phyloP scores from a whole-genome alignment of 768 basidiomycete species.

The Leccinum rimulosum region DNA sequence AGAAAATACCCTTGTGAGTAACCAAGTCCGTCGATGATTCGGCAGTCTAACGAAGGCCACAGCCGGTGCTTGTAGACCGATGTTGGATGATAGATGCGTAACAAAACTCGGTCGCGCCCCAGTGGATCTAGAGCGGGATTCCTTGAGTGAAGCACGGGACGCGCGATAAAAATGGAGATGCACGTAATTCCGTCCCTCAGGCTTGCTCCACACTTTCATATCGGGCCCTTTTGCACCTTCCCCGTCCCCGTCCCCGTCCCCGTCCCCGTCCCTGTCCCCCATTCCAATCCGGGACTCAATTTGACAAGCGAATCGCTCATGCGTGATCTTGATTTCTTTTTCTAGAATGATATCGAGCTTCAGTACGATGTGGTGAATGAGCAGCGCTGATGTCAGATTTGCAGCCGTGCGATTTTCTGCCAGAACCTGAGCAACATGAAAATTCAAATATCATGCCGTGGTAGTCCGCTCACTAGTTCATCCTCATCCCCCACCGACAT shows the following conservation, averaged over 20 bases:
- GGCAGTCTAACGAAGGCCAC: conserved; percentile 84
- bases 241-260: too few relatives aligned
- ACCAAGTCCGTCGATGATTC: conserved; percentile 83
- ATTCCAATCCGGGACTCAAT: conserved; percentile 80
- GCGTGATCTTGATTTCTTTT: conserved; percentile 84
- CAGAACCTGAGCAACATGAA: too few relatives aligned
- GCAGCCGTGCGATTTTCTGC: too few relatives aligned
- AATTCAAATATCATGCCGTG: too few relatives aligned
- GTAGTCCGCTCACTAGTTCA: too few relatives aligned
- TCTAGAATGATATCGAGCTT: conserved; percentile 91
- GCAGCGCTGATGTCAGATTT: conserved; percentile 77
- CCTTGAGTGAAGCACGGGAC: conserved; percentile 6
- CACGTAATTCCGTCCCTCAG: conserved; percentile 73
- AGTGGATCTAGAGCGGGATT: conserved; percentile 66
- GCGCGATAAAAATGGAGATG: conserved; percentile 27
- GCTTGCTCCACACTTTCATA: conserved; percentile 90
- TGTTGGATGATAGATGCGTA: conserved; percentile 94
- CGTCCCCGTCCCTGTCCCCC: conserved; percentile 51
- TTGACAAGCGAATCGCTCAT: conserved; percentile 71
- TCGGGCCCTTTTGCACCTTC: conserved; percentile 80
- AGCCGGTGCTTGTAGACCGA: conserved; percentile 75
- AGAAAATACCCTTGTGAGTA: conserved; percentile 82
- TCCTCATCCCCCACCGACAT: too few relatives aligned
- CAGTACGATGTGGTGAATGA: conserved; percentile 80
- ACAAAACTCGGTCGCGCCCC: conserved; percentile 84